These are phyloP conservation scores for Wakefieldia striispora DNA, from an alignment of 768 basidiomycete species.

Conservation along the genomic window DNA sequence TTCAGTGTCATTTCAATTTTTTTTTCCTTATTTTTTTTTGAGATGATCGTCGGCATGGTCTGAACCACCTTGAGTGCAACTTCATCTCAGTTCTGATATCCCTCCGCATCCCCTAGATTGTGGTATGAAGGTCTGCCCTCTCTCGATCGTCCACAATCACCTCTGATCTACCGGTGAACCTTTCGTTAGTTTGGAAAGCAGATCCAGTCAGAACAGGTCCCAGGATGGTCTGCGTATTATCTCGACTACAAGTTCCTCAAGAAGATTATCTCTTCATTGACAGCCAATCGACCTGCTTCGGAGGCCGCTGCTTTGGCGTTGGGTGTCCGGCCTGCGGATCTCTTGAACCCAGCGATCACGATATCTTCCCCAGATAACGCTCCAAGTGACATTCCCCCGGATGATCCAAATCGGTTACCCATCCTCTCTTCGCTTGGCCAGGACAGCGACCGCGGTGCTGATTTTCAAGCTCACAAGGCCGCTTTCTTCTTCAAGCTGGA, in stretches of 20 bases:
- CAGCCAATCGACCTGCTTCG: constrained; percentile 83
- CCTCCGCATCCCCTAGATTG: constrained; percentile 15
- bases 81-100: constrained; percentile 3
- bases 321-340: constrained; percentile 70
- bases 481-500: constrained; percentile 99
- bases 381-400: constrained; percentile 19
- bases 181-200: constrained; percentile 91
- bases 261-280: constrained; percentile 96
- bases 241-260: constrained; percentile 98
- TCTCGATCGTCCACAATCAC: neutral
- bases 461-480: constrained; percentile 93
- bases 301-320: constrained; percentile 86
- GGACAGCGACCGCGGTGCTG: constrained; percentile 73
- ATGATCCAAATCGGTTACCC: constrained; percentile 51
- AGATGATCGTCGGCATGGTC: constrained; percentile 27
- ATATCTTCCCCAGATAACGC: constrained; percentile 18
- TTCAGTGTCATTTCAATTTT: constrained; percentile 8
- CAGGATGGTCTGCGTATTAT: constrained; percentile 95
- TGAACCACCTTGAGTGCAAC: constrained; percentile 18
- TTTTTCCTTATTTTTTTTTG: neutral
- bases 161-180: neutral
- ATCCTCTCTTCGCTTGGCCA: constrained; percentile 60
- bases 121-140: constrained; percentile 31
- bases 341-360: constrained; percentile 35
- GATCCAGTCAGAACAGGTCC: constrained; percentile 92